A percentile compares a stretch with the other conserved stretches of the same genome.
These are phyloP conservation scores for Marchantia polymorpha DNA, from an alignment of 225 moss, liverwort and hornwort species.

Conservation along the genomic window DNA sequence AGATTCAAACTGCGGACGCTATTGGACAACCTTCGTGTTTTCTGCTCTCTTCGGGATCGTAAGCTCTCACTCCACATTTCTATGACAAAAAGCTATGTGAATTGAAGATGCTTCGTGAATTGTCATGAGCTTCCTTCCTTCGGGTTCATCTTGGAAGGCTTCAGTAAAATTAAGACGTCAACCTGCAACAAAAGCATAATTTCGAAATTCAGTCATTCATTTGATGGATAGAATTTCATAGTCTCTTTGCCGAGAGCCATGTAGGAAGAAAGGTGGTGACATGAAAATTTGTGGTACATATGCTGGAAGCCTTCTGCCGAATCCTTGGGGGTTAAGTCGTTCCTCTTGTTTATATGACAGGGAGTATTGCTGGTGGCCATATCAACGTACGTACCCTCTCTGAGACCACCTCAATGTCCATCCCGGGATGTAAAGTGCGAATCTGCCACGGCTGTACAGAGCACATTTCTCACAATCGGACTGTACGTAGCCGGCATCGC, in stretches of 20 bases:
- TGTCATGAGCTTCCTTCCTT: too few species aligned
- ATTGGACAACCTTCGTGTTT: slow-evolving; percentile 62
- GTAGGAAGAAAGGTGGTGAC: too few species aligned
- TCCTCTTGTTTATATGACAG: slow-evolving; percentile 28
- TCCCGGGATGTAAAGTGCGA: slow-evolving; percentile 50
- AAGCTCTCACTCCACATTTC: slow-evolving; percentile 23
- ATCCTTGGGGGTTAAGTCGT: too few species aligned
- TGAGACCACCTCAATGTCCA: slow-evolving; percentile 62
- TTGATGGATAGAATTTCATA: neutral
- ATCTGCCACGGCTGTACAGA: slow-evolving; percentile 50
- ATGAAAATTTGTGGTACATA: too few species aligned
- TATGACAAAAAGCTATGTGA: too few species aligned
- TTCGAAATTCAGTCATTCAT: neutral
- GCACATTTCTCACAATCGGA: slow-evolving; percentile 49
- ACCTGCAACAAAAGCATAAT: too few species aligned
- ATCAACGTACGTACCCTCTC: slow-evolving; percentile 52
- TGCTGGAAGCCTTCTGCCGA: too few species aligned
- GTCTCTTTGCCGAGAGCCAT: neutral
- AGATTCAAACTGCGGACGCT: slow-evolving; percentile 81
- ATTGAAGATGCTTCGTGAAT: too few species aligned
- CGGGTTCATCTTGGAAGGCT: too few species aligned
- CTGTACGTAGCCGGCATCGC: slow-evolving; percentile 67
- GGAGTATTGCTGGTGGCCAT: slow-evolving; percentile 63
- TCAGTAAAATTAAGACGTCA: too few species aligned
- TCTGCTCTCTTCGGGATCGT: slow-evolving; percentile 54